Conservation (phyloP, 2,329 filamentous ascomycete genomes). For the Aspergillus flavus region DNA sequence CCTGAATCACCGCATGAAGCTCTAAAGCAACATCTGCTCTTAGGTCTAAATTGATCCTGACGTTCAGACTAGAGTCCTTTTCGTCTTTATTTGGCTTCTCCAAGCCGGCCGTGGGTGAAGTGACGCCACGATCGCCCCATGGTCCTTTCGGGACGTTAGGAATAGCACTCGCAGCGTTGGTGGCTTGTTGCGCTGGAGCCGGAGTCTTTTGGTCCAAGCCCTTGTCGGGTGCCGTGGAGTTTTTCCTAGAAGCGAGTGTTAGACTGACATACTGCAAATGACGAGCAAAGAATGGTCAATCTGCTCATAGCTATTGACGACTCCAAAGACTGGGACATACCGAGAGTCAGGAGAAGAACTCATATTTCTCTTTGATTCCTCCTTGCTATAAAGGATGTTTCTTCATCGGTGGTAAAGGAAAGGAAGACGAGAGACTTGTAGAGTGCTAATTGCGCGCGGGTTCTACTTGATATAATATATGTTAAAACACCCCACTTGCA, state of each 20-base stretch:
- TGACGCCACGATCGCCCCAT: slow-evolving; percentile 9
- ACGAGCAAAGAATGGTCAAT: too few species aligned
- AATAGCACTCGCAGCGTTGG: not conserved
- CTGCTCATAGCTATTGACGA: too few species aligned
- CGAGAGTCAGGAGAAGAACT: not conserved
- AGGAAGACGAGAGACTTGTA: too few species aligned
- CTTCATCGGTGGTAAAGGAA: too few species aligned
- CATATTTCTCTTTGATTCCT: not conserved
- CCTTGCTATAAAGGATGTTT: not conserved
- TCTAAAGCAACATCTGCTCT: slow-evolving; percentile 11
- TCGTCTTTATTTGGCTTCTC: not conserved
- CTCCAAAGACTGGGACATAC: not conserved
- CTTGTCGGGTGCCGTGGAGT: not conserved
- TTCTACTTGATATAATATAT: too few species aligned
- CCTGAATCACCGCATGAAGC: slow-evolving; percentile 10
- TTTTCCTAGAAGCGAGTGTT: not conserved
- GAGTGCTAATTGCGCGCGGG: too few species aligned
- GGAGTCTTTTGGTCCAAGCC: not conserved
- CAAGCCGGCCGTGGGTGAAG: slow-evolving; percentile 1
- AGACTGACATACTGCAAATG: not conserved
- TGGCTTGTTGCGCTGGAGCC: not conserved
- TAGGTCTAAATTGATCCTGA: slow-evolving; percentile 9
- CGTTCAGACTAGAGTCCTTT: slow-evolving; percentile 5
- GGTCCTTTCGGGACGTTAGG: not conserved
- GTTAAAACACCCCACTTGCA: too few species aligned